A percentile compares a stretch with the other conserved stretches of the same genome.
Conservation (phyloP, 1,284 basidiomycete genomes). For the Entoloma clypeatum region DNA sequence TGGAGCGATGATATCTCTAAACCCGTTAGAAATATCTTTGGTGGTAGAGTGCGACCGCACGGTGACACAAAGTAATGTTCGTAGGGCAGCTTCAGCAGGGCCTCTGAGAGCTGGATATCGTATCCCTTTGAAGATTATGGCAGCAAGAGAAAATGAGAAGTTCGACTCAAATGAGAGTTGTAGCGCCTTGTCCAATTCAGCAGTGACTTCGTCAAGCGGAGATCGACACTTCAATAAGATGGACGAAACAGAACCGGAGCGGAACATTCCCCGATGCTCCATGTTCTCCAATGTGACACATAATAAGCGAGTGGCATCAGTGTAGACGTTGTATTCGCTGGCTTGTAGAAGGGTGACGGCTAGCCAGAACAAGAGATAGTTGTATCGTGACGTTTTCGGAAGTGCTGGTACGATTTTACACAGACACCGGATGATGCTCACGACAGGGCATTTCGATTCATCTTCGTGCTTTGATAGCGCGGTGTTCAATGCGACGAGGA, state of each 20-base stretch:
- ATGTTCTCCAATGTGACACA: slow-evolving; percentile 67
- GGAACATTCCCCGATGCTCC: slow-evolving; percentile 54
- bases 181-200: slow-evolving; percentile 71
- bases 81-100: slow-evolving; percentile 54
- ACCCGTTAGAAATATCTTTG: slow-evolving; percentile 35
- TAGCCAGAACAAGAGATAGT: slow-evolving; percentile 79
- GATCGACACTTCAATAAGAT: slow-evolving; percentile 65
- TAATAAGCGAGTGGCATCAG: slow-evolving; percentile 66
- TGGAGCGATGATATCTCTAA: slow-evolving; percentile 41
- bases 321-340: slow-evolving; percentile 70
- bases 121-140: slow-evolving; percentile 83
- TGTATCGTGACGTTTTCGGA: slow-evolving; percentile 66
- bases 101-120: slow-evolving; percentile 64
- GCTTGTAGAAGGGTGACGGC: slow-evolving; percentile 79
- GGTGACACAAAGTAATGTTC: slow-evolving; percentile 56
- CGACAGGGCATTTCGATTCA: slow-evolving; percentile 69
- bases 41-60: slow-evolving; percentile 44
- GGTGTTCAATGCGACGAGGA: slow-evolving; percentile 76
- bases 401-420: slow-evolving; percentile 73
- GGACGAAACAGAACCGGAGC: slow-evolving; percentile 48
- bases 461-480: slow-evolving; percentile 64
- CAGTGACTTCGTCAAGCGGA: slow-evolving; percentile 63
- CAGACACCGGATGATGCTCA: slow-evolving; percentile 86
- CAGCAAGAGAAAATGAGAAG: slow-evolving; percentile 79
- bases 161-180: slow-evolving; percentile 75